Conservation (phyloP, 148 eudicot species). For the Chenopodium suecicum region DNA sequence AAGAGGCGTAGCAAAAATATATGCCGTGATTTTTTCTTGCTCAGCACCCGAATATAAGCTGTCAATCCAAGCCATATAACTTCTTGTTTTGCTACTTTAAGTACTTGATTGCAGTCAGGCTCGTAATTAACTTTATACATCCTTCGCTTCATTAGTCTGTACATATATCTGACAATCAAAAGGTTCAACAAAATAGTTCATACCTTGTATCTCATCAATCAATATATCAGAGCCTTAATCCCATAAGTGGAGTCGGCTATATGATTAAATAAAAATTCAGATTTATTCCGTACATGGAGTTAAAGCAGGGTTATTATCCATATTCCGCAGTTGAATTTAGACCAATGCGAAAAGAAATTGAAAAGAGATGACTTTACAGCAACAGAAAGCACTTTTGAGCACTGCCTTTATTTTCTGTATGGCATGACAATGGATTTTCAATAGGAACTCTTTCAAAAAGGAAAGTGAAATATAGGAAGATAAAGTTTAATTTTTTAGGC, state of each 20-base stretch:
- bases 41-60: slow-evolving; percentile 59
- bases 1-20: slow-evolving; percentile 44
- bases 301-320: background rate
- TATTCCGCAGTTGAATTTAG: background rate
- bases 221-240: too few species aligned
- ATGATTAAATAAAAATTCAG: too few species aligned
- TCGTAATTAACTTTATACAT: slow-evolving; percentile 33
- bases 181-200: background rate
- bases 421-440: background rate
- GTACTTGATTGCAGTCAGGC: slow-evolving; percentile 31
- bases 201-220: background rate
- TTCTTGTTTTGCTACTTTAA: slow-evolving; percentile 49
- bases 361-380: background rate
- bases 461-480: background rate
- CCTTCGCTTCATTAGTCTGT: slow-evolving; percentile 58
- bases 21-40: slow-evolving; percentile 58
- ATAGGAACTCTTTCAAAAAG: background rate
- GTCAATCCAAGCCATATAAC: slow-evolving; percentile 75
- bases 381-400: background rate
- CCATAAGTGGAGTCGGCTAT: too few species aligned
- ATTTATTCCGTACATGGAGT: too few species aligned
- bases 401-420: background rate
- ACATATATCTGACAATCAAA: slow-evolving; percentile 56
- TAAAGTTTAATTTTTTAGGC: background rate
- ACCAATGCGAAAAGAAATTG: background rate